These are phyloP conservation scores for Fusarium mangiferae DNA, from an alignment of 2,329 filamentous ascomycete species.

Conservation along the genomic window DNA sequence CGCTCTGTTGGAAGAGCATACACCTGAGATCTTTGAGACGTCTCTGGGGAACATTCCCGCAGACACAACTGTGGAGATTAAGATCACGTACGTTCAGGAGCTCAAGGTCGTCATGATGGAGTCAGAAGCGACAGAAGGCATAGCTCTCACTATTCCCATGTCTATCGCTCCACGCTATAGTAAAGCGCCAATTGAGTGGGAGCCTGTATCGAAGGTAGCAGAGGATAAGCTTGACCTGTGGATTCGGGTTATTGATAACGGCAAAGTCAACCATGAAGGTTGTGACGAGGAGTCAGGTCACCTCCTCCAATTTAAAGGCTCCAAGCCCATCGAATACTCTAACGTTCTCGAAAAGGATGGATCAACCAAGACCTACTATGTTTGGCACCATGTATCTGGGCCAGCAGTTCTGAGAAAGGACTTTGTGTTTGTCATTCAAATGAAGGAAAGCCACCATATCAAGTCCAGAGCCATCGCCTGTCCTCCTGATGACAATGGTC, in stretches of 20 bases:
- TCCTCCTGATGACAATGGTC: accelerated
- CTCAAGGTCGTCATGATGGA: background rate
- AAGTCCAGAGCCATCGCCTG: background rate
- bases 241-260: accelerated
- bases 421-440: background rate
- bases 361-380: accelerated
- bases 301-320: accelerated
- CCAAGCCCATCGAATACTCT: background rate
- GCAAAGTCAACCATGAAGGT: accelerated
- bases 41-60: background rate
- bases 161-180: background rate
- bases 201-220: accelerated
- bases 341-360: accelerated
- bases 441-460: accelerated
- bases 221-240: background rate
- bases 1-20: background rate
- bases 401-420: background rate
- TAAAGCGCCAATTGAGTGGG: accelerated
- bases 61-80: accelerated
- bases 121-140: accelerated
- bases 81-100: background rate
- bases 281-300: background rate
- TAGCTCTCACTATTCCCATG: background rate
- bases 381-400: background rate
- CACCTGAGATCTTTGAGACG: background rate